These are phyloP conservation scores for Suillus spraguei DNA, from an alignment of 768 basidiomycete genomes.

Conservation along the genomic window DNA sequence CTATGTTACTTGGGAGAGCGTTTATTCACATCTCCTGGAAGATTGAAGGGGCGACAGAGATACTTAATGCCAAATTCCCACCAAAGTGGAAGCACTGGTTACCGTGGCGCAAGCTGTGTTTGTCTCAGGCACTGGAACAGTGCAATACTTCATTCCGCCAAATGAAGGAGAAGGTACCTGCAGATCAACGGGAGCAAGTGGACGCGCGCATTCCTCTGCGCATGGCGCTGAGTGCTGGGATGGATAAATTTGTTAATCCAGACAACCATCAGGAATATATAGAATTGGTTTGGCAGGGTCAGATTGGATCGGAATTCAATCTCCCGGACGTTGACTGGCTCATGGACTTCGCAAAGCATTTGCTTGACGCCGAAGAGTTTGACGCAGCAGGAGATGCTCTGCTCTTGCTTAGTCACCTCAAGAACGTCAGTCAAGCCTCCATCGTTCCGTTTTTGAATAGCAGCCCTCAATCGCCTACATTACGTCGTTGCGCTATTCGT, in stretches of 20 bases:
- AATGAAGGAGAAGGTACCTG: neutral
- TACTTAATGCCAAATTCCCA: neutral
- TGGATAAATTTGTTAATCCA: no score
- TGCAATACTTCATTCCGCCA: neutral
- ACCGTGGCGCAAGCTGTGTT: neutral
- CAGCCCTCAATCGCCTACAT: neutral
- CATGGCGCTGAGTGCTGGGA: neutral
- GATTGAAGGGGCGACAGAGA: accelerated
- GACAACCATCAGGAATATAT: neutral
- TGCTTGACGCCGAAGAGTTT: neutral
- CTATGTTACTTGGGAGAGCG: neutral
- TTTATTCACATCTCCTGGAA: neutral
- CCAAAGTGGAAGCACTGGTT: neutral
- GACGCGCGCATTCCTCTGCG: neutral
- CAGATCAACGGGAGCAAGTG: neutral
- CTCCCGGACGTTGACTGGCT: neutral
- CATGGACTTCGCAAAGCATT: neutral
- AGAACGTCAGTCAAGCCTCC: neutral
- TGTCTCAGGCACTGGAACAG: neutral
- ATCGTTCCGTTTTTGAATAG: neutral
- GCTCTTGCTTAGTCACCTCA: neutral
- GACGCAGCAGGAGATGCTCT: neutral
- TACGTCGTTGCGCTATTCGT: neutral
- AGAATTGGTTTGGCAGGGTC: neutral
- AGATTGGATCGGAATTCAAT: neutral